phyloP scores from a whole-genome alignment of 768 basidiomycete genomes.

The Cystoderma amianthinum region DNA sequence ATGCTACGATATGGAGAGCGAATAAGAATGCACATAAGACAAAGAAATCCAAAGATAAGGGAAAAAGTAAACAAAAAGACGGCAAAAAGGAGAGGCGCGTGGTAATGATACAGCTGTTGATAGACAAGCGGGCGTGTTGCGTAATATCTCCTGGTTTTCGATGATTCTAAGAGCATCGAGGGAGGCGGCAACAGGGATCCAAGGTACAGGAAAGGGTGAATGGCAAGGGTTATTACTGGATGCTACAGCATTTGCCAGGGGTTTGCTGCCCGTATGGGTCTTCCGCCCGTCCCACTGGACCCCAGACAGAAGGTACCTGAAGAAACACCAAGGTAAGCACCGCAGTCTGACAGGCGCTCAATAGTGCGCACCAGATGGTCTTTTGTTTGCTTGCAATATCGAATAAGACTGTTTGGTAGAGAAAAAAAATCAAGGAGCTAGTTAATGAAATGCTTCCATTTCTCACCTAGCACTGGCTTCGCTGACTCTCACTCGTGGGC shows the following conservation, averaged over 20 bases:
- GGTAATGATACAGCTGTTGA: constrained; percentile 1
- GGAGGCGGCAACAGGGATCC: background rate
- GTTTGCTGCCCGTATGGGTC: constrained; percentile 86
- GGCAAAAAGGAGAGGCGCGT: background rate
- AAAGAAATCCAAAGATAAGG: constrained; percentile 8
- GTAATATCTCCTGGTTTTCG: background rate
- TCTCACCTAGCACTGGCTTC: constrained; percentile 86
- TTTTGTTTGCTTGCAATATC: constrained; percentile 91
- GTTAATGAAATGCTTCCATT: background rate
- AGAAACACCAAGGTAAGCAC: background rate
- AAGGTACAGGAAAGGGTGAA: background rate
- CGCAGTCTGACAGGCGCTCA: background rate
- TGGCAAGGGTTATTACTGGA: constrained; percentile 35
- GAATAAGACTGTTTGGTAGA: constrained; percentile 61
- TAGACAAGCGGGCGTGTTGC: background rate
- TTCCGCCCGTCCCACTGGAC: constrained; percentile 83
- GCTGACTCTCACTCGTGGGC: constrained; percentile 85
- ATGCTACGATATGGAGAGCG: constrained; percentile 1
- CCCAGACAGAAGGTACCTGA: constrained; percentile 98
- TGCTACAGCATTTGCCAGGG: constrained; percentile 48
- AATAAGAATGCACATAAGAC: constrained; percentile 6
- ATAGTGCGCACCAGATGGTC: constrained; percentile 54
- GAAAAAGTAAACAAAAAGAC: constrained; percentile 6
- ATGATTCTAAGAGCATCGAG: background rate
- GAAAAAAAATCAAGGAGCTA: constrained; percentile 5